phyloP scores from a whole-genome alignment of 2,329 filamentous ascomycete genomes.

The Colletotrichum sp. region DNA sequence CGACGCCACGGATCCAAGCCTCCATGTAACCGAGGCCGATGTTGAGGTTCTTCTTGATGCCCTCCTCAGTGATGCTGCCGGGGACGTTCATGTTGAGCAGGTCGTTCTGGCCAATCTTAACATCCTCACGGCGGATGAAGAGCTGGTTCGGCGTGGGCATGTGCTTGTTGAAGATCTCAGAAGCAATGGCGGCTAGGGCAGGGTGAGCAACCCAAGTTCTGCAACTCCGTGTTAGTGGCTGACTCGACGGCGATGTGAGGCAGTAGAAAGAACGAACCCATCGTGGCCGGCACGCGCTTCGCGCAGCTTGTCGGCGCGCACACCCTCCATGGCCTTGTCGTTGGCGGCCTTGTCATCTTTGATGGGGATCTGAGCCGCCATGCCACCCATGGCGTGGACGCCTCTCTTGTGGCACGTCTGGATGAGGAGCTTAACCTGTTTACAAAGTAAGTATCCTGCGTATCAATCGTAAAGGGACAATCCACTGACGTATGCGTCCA shows the following conservation, averaged over 20 bases:
- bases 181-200: slow-evolving; percentile 84
- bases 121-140: slow-evolving; percentile 84
- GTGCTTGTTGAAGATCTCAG: slow-evolving; percentile 94
- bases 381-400: slow-evolving; percentile 98
- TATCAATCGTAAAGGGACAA: background rate
- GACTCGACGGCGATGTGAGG: background rate
- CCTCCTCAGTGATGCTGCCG: slow-evolving; percentile 88
- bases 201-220: slow-evolving; percentile 96
- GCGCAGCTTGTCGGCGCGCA: slow-evolving; percentile 93
- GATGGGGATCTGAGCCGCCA: slow-evolving; percentile 99
- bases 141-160: slow-evolving; percentile 99
- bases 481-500: slow-evolving; percentile 79
- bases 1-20: slow-evolving; percentile 92
- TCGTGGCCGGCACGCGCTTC: slow-evolving; percentile 96
- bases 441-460: background rate
- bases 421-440: slow-evolving; percentile 83
- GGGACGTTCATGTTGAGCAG: slow-evolving; percentile 98
- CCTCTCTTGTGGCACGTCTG: slow-evolving; percentile 97
- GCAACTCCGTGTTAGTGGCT: slow-evolving; percentile 34
- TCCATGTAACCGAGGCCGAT: slow-evolving; percentile 99
- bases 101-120: slow-evolving; percentile 84
- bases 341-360: slow-evolving; percentile 93
- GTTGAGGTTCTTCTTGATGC: slow-evolving; percentile 96
- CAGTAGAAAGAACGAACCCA: slow-evolving; percentile 41
- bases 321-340: slow-evolving; percentile 90